Percentiles rank a stretch among this genome's conserved stretches.
These are phyloP conservation scores for Metschnikowia matae DNA, from an alignment of 805 yeast species.

Conservation along the genomic window DNA sequence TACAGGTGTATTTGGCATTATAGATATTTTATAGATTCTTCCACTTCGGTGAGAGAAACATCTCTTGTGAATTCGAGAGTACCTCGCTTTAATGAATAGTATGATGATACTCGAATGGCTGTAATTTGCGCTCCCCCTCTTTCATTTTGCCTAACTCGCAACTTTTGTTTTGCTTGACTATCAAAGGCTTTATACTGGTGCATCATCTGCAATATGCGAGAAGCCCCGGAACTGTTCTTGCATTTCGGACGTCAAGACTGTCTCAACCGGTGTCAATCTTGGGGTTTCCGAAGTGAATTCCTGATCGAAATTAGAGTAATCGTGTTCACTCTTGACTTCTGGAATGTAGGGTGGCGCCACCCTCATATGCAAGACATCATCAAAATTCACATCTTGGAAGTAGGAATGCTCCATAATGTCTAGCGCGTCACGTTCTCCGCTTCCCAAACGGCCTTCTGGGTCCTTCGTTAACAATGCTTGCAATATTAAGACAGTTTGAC, in stretches of 20 bases:
- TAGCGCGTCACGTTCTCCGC: constrained; percentile 81
- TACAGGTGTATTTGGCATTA: background rate
- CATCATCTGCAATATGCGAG: constrained; percentile 74
- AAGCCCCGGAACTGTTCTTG: constrained; percentile 98
- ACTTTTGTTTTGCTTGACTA: too few relatives aligned
- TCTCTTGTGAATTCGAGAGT: background rate
- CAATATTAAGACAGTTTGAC: constrained; percentile 90
- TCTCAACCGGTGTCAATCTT: constrained; percentile 89
- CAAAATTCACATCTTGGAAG: constrained; percentile 85
- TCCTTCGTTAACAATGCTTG: constrained; percentile 90
- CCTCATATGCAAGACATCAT: constrained; percentile 67
- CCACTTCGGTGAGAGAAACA: constrained; percentile 1
- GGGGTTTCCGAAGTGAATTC: constrained; percentile 95
- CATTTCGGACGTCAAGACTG: constrained; percentile 76
- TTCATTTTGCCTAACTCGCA: background rate
- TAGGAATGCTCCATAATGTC: constrained; percentile 96
- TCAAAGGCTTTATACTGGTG: constrained; percentile 25
- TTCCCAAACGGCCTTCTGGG: constrained; percentile 78
- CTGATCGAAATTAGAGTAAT: constrained; percentile 87
- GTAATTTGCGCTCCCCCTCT: background rate
- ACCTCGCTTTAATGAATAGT: background rate
- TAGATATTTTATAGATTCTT: constrained; percentile 1
- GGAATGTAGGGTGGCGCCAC: constrained; percentile 91
- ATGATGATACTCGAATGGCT: background rate
- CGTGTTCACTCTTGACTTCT: constrained; percentile 80